Evolutionary conservation across 2,329 filamentous ascomycete genomes (phyloP).

Genomic region (Clarireedia paspali): DNA sequence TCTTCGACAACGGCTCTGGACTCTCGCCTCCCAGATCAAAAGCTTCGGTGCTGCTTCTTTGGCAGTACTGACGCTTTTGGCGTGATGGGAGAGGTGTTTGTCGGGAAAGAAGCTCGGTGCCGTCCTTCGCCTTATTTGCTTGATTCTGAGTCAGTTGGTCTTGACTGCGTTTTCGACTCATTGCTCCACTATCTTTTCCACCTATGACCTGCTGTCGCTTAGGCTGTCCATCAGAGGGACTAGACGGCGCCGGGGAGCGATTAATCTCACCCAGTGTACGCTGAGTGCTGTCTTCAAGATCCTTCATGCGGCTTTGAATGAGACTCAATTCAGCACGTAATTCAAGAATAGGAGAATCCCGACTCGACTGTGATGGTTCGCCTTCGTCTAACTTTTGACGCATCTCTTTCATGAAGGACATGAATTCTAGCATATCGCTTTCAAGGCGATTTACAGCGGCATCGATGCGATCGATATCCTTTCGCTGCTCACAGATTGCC

Average conservation of each 20-base stretch:
- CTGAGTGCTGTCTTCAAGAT: not conserved
- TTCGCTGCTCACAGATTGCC: constrained; percentile 15
- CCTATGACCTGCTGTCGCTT: not conserved
- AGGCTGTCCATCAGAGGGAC: not conserved
- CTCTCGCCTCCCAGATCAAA: too few species aligned
- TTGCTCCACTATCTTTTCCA: not conserved
- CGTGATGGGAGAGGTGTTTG: too few species aligned
- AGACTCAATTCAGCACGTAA: constrained; percentile 4
- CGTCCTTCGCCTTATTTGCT: too few species aligned
- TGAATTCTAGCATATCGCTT: constrained; percentile 24
- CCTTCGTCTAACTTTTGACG: constrained; percentile 16
- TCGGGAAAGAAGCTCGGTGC: too few species aligned
- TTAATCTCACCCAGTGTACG: not conserved
- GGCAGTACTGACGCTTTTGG: too few species aligned
- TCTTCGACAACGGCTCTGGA: too few species aligned
- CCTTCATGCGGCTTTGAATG: not conserved
- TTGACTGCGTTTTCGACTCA: not conserved
- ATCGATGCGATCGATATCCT: constrained; percentile 27
- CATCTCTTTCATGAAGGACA: constrained; percentile 25
- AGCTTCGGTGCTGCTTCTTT: too few species aligned
- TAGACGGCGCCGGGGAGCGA: not conserved
- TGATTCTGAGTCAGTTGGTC: not conserved
- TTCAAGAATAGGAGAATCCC: constrained; percentile 1
- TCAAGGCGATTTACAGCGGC: constrained; percentile 22
- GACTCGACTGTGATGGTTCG: not conserved